Conservation (phyloP, 2,329 filamentous ascomycete species). For the Xylaria sp. region DNA sequence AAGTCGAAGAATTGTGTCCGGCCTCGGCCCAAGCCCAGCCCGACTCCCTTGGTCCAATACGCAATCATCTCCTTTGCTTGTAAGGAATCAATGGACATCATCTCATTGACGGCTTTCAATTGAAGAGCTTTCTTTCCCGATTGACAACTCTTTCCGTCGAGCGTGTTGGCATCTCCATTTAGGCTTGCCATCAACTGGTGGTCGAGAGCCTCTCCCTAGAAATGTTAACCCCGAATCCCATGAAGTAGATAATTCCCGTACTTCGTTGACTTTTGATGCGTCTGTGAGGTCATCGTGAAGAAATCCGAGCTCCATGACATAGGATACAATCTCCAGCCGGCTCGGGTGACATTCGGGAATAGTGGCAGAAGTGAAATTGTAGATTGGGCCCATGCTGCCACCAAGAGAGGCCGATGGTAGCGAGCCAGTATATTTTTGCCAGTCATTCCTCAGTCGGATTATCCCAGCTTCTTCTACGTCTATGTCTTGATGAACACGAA, state of each 20-base stretch:
- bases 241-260: background rate
- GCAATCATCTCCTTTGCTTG: background rate
- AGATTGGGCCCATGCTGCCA: background rate
- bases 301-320: background rate
- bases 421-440: background rate
- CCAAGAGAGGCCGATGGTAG: background rate
- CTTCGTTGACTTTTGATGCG: background rate
- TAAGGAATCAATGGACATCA: background rate
- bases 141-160: background rate
- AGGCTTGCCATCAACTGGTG: background rate
- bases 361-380: background rate
- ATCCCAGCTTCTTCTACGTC: background rate
- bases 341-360: background rate
- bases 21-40: background rate
- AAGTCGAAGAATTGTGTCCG: background rate
- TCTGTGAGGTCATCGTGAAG: background rate
- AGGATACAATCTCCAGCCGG: background rate
- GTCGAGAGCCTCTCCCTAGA: background rate
- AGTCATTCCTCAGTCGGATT: background rate
- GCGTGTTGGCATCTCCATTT: background rate
- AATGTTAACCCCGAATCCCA: background rate
- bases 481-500: background rate
- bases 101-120: background rate
- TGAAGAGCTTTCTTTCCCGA: background rate
- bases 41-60: background rate